Evolutionary conservation across 345 rosid species (phyloP).

Genomic region (Eucalyptus grandis): DNA sequence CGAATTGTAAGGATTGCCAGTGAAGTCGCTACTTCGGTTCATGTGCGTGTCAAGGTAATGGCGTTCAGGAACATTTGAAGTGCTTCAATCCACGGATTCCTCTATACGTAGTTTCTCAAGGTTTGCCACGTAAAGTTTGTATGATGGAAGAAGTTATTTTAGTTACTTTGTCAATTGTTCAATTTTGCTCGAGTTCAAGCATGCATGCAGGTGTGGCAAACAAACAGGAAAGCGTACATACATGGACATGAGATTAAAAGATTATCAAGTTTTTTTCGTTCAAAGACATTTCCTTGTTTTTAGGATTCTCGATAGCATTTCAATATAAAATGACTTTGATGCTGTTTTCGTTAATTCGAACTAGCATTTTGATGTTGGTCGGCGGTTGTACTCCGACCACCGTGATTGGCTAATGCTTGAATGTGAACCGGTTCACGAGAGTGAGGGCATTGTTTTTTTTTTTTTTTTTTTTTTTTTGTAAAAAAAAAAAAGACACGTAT

Average conservation of each 20-base stretch:
- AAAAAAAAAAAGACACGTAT: fast-evolving
- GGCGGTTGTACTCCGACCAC: not conserved
- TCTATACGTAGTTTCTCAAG: not conserved
- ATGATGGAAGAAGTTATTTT: not conserved
- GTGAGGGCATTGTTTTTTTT: not conserved
- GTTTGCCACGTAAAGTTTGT: not conserved
- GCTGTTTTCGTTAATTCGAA: not conserved
- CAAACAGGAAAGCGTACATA: not conserved
- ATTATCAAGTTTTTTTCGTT: not conserved
- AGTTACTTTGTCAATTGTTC: not conserved
- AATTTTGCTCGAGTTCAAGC: not conserved
- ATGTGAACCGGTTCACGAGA: not conserved
- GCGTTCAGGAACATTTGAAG: not conserved
- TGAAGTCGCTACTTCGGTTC: not conserved
- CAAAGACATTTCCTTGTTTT: not conserved
- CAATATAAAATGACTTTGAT: too few species aligned
- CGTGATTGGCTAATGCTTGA: not conserved
- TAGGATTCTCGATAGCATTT: not conserved
- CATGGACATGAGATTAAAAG: not conserved
- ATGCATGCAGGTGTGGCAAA: not conserved
- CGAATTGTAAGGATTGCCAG: not conserved
- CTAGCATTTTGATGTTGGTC: not conserved
- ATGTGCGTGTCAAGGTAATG: not conserved
- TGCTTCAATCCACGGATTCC: not conserved
- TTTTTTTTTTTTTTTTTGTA: too few species aligned